Conservation (phyloP, 1,284 basidiomycete genomes). For the Tilletia horrida region DNA sequence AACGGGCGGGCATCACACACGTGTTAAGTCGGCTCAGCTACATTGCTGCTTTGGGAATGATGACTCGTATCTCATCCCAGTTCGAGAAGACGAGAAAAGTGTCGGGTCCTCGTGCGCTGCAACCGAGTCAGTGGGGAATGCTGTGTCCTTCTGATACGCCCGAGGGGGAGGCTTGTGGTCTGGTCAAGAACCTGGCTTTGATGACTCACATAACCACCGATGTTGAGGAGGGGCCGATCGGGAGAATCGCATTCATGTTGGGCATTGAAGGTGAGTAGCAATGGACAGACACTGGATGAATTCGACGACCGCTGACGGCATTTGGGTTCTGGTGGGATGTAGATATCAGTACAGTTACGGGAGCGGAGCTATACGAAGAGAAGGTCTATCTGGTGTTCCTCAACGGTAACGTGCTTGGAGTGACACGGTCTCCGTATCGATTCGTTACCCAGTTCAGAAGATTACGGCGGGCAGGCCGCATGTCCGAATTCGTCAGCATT, state of each 20-base stretch:
- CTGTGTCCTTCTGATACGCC: constrained; percentile 97
- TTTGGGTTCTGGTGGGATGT: constrained; percentile 16
- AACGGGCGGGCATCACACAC: constrained; percentile 98
- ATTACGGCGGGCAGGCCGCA: constrained; percentile 80
- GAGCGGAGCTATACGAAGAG: constrained; percentile 87
- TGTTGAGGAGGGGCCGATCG: constrained; percentile 91
- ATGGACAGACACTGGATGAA: neutral
- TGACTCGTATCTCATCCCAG: constrained; percentile 97
- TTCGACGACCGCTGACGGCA: neutral
- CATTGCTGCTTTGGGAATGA: constrained; percentile 98
- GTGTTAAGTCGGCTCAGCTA: constrained; percentile 91
- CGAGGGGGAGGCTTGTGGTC: constrained; percentile 97
- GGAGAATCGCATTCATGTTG: constrained; percentile 83
- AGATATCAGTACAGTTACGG: constrained; percentile 91
- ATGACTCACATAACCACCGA: constrained; percentile 99
- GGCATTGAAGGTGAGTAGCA: constrained; percentile 77
- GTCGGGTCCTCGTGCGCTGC: constrained; percentile 91
- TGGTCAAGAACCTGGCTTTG: constrained; percentile 96
- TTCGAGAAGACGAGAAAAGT: constrained; percentile 99
- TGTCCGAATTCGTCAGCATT: constrained; percentile 95
- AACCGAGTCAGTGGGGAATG: constrained; percentile 99
- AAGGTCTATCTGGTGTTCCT: constrained; percentile 93
- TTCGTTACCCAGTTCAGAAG: constrained; percentile 89
- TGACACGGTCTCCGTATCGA: constrained; percentile 78
- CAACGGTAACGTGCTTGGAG: constrained; percentile 91